Percentiles rank a stretch among this genome's conserved stretches.
Conservation (phyloP, 495 filamentous ascomycete species). For the Neurospora sp. region DNA sequence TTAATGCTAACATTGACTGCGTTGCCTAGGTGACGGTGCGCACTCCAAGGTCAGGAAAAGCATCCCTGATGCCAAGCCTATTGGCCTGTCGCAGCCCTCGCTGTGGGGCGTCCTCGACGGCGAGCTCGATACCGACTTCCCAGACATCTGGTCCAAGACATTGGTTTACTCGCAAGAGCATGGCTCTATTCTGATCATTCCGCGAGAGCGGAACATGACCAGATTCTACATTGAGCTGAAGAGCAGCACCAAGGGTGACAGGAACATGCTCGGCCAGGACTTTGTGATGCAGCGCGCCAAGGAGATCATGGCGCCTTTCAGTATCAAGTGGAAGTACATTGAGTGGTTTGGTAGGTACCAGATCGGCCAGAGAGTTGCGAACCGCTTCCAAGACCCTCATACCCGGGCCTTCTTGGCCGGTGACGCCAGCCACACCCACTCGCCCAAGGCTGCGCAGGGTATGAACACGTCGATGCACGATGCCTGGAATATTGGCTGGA, state of each 20-base stretch:
- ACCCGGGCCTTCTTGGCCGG: conserved; percentile 58
- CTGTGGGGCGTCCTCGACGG: conserved; percentile 65
- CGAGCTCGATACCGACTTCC: conserved; percentile 56
- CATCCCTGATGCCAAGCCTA: conserved; percentile 45
- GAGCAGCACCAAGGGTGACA: conserved; percentile 38
- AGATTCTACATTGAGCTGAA: conserved; percentile 60
- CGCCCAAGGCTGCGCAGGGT: conserved; percentile 67
- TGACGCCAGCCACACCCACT: conserved; percentile 67
- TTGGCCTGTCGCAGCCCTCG: conserved; percentile 50
- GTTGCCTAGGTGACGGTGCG: conserved; percentile 34
- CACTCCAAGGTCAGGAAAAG: conserved; percentile 44
- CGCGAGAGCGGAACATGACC: conserved; percentile 57
- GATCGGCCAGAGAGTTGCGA: conserved; percentile 56
- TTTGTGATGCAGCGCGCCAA: conserved; percentile 56
- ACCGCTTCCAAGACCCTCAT: conserved; percentile 44
- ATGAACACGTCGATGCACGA: conserved; percentile 75
- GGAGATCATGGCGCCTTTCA: conserved; percentile 53
- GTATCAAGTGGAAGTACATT: conserved; percentile 48
- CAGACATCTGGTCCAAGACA: conserved; percentile 62
- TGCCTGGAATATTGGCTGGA: conserved; percentile 69
- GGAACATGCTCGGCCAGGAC: conserved; percentile 40
- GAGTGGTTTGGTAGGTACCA: conserved; percentile 54
- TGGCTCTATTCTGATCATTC: conserved; percentile 58
- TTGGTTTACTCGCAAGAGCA: conserved; percentile 46
- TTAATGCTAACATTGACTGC: conserved; percentile 8